phyloP scores from a whole-genome alignment of 495 filamentous ascomycete species.

The Letharia lupina region DNA sequence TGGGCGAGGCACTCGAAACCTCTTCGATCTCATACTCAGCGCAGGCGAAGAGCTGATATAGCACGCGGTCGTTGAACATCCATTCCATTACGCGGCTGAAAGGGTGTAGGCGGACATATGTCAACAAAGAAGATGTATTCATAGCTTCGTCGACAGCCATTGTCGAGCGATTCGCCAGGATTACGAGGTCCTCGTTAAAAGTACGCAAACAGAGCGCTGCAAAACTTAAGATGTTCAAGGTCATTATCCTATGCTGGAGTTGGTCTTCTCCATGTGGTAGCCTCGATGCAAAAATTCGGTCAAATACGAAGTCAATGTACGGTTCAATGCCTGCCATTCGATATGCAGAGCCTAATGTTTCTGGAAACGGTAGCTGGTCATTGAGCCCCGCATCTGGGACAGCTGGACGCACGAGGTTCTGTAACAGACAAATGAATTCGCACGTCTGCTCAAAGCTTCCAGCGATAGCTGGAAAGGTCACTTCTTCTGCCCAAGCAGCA shows the following conservation, averaged over 20 bases:
- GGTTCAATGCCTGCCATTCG: slow-evolving; percentile 82
- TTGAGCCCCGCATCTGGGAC: slow-evolving; percentile 49
- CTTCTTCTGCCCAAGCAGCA: slow-evolving; percentile 41
- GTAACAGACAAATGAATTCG: slow-evolving; percentile 68
- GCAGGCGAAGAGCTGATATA: slow-evolving; percentile 65
- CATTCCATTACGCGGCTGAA: slow-evolving; percentile 93
- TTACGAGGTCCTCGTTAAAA: slow-evolving; percentile 88
- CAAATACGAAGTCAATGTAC: slow-evolving; percentile 83
- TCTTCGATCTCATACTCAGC: slow-evolving; percentile 63
- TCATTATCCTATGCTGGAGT: slow-evolving; percentile 58
- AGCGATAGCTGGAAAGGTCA: slow-evolving; percentile 51
- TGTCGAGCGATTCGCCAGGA: slow-evolving; percentile 67
- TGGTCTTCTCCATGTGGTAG: slow-evolving; percentile 51
- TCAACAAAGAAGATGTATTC: slow-evolving; percentile 56
- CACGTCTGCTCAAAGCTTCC: slow-evolving; percentile 71
- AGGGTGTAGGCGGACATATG: slow-evolving; percentile 79
- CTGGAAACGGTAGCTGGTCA: slow-evolving; percentile 77
- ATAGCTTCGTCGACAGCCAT: slow-evolving; percentile 64
- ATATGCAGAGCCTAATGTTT: slow-evolving; percentile 67
- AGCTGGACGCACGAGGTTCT: slow-evolving; percentile 55
- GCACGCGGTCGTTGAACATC: slow-evolving; percentile 88
- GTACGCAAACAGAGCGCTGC: slow-evolving; percentile 61
- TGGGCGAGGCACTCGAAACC: slow-evolving; percentile 54
- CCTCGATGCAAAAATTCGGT: slow-evolving; percentile 58
- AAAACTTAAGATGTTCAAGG: slow-evolving; percentile 71